These are phyloP conservation scores for Aureoboletus auriporus DNA, from an alignment of 768 basidiomycete genomes.

Conservation along the genomic window DNA sequence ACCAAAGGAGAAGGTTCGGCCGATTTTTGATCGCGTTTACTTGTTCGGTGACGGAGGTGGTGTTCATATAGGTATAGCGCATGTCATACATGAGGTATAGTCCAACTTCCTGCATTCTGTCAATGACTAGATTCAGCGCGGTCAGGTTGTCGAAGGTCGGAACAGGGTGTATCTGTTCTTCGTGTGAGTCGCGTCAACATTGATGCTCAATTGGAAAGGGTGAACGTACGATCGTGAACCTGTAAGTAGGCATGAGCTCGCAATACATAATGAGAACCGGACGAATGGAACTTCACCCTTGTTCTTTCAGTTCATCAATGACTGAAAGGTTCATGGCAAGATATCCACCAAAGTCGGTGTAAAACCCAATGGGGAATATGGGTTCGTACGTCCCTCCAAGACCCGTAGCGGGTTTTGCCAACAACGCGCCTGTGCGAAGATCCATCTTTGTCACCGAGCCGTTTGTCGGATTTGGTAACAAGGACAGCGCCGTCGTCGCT, in stretches of 20 bases:
- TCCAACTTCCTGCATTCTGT: slow-evolving; percentile 67
- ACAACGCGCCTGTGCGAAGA: slow-evolving; percentile 51
- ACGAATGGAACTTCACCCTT: slow-evolving; percentile 20
- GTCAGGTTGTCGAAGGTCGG: slow-evolving; percentile 63
- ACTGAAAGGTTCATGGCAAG: slow-evolving; percentile 17
- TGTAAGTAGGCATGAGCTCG: slow-evolving; percentile 3
- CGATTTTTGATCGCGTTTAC: slow-evolving; percentile 65
- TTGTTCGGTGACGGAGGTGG: slow-evolving; percentile 57
- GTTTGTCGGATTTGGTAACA: slow-evolving; percentile 46
- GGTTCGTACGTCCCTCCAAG: slow-evolving; percentile 46
- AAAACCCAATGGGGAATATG: slow-evolving; percentile 44
- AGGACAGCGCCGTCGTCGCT: slow-evolving; percentile 42
- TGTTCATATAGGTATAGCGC: slow-evolving; percentile 68
- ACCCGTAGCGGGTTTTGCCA: slow-evolving; percentile 51
- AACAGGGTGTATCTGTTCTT: slow-evolving; percentile 62
- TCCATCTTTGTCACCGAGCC: slow-evolving; percentile 64
- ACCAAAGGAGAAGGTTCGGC: slow-evolving; percentile 68
- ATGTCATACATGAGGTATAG: slow-evolving; percentile 81
- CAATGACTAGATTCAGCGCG: slow-evolving; percentile 52
- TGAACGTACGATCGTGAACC: slow-evolving; percentile 31
- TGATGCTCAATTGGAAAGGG: background rate
- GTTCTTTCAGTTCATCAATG: slow-evolving; percentile 31
- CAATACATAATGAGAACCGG: background rate
- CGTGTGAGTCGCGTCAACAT: slow-evolving; percentile 2
- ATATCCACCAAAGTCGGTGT: slow-evolving; percentile 39